These are phyloP conservation scores for Iberis amara DNA, from an alignment of 441 rosid genomes.

Conservation along the genomic window DNA sequence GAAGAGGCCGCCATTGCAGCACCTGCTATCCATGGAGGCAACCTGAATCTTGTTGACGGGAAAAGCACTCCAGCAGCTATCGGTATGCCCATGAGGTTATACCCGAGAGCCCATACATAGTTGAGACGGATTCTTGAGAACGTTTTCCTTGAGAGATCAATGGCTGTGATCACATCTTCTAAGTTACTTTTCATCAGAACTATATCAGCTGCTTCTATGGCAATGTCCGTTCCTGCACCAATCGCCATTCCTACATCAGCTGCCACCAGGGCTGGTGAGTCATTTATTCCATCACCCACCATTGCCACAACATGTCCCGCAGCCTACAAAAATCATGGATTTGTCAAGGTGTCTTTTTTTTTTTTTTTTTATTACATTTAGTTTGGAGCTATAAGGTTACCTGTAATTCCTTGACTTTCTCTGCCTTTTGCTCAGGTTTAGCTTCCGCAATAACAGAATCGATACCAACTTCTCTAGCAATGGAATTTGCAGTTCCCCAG, in stretches of 20 bases:
- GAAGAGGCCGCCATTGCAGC: constrained; percentile 98
- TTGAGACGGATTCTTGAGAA: constrained; percentile 73
- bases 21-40: constrained; percentile 97
- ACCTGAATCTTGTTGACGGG: constrained; percentile 60
- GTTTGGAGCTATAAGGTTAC: constrained; percentile 31
- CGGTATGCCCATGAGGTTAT: constrained; percentile 72
- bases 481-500: constrained; percentile 88
- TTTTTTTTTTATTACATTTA: background rate
- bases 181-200: constrained; percentile 82
- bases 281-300: constrained; percentile 94
- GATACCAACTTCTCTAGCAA: constrained; percentile 73
- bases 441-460: constrained; percentile 78
- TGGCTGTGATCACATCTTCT: constrained; percentile 84
- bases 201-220: constrained; percentile 91
- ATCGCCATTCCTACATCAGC: constrained; percentile 96
- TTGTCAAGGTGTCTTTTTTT: background rate
- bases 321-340: constrained; percentile 34
- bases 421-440: constrained; percentile 83
- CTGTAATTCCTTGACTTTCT: constrained; percentile 78
- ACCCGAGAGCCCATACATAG: constrained; percentile 90
- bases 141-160: constrained; percentile 75
- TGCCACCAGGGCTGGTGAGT: constrained; percentile 84
- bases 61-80: constrained; percentile 81
- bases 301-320: constrained; percentile 67
- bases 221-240: constrained; percentile 91